A percentile compares a stretch with the other conserved stretches of the same genome.
These are phyloP conservation scores for Cairneyella variabilis DNA, from an alignment of 495 filamentous ascomycete species.

Conservation along the genomic window DNA sequence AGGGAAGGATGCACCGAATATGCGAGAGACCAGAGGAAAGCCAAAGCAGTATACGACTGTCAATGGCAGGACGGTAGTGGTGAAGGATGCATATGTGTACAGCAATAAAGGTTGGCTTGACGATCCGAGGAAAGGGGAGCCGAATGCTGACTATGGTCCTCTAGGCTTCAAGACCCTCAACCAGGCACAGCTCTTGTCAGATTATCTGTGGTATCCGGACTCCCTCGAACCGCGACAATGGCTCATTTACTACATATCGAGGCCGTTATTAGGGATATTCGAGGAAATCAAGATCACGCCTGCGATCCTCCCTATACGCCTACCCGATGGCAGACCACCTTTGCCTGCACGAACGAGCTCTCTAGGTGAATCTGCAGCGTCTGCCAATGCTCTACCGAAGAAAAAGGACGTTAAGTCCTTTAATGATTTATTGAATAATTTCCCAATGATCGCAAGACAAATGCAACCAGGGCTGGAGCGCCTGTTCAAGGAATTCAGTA, in stretches of 20 bases:
- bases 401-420: slow-evolving; percentile 93
- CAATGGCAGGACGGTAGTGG: slow-evolving; percentile 88
- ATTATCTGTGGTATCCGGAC: slow-evolving; percentile 85
- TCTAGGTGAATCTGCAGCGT: slow-evolving; percentile 30
- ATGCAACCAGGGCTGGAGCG: slow-evolving; percentile 92
- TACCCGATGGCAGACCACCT: slow-evolving; percentile 22
- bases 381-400: slow-evolving; percentile 37
- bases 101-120: slow-evolving; percentile 80
- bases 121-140: background rate
- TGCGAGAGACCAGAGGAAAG: slow-evolving; percentile 89
- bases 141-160: slow-evolving; percentile 9
- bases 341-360: slow-evolving; percentile 14
- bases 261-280: slow-evolving; percentile 80
- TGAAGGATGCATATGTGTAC: slow-evolving; percentile 91
- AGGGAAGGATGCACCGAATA: slow-evolving; percentile 67
- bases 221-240: slow-evolving; percentile 80
- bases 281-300: slow-evolving; percentile 67
- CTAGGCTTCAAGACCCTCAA: slow-evolving; percentile 87
- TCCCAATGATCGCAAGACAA: slow-evolving; percentile 94
- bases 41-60: slow-evolving; percentile 87
- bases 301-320: slow-evolving; percentile 46
- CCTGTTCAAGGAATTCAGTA: slow-evolving; percentile 84
- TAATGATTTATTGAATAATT: slow-evolving; percentile 84
- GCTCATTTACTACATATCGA: slow-evolving; percentile 95
- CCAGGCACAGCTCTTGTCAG: slow-evolving; percentile 84